phyloP scores from a whole-genome alignment of 768 basidiomycete species.

The Amanita thiersii region DNA sequence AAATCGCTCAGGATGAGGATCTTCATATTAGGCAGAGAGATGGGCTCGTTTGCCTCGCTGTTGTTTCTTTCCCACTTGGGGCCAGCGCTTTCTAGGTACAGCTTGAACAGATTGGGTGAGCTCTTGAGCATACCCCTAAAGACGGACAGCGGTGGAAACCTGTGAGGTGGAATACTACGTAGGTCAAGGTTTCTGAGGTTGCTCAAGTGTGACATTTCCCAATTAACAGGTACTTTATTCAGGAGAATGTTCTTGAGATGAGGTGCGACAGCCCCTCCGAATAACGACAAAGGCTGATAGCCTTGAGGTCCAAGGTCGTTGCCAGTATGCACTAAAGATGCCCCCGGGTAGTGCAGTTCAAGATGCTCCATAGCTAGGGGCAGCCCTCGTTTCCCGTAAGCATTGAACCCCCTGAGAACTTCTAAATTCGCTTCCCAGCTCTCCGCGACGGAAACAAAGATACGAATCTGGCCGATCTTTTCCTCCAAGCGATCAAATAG shows the following conservation, averaged over 20 bases:
- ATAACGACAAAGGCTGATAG: conserved; percentile 30
- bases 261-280: conserved; percentile 41
- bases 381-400: conserved; percentile 22
- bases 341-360: conserved; percentile 54
- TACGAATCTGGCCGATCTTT: conserved; percentile 50
- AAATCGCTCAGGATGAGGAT: conserved; percentile 53
- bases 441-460: conserved; percentile 49
- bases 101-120: conserved; percentile 42
- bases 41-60: conserved; percentile 19
- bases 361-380: conserved; percentile 47
- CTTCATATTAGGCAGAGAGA: conserved; percentile 41
- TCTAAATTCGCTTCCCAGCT: conserved; percentile 45
- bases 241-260: conserved; percentile 43
- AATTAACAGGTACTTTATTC: conserved; percentile 56
- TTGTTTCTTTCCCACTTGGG: conserved; percentile 27
- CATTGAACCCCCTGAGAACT: conserved; percentile 40
- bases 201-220: conserved; percentile 35
- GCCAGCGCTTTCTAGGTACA: conserved; percentile 58
- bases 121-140: conserved; percentile 45
- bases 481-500: conserved; percentile 44
- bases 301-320: conserved; percentile 26
- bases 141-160: conserved; percentile 37
- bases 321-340: conserved; percentile 37
- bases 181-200: conserved; percentile 63
- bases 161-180: conserved; percentile 47